phyloP scores from a whole-genome alignment of 352 stramenopile species.

The Phytopythium delawarense region DNA sequence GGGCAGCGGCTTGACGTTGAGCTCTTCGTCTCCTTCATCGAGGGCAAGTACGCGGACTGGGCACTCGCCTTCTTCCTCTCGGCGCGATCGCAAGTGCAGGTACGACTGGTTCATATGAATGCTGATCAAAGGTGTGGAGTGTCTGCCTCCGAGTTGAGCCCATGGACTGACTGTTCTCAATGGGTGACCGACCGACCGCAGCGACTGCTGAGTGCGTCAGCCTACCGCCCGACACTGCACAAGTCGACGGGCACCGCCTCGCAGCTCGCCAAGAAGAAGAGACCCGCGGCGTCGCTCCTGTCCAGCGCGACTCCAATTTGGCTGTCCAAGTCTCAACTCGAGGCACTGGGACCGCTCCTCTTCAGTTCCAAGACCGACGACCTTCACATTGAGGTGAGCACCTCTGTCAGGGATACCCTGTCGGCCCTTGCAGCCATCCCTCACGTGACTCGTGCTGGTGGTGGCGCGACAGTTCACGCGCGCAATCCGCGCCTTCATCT shows the following conservation, averaged over 20 bases:
- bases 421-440: background rate
- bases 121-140: background rate
- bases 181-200: slow-evolving; percentile 5
- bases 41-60: slow-evolving; percentile 38
- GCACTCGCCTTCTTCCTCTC: slow-evolving; percentile 55
- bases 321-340: slow-evolving; percentile 47
- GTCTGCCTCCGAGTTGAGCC: background rate
- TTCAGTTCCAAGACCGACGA: slow-evolving; percentile 51
- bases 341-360: slow-evolving; percentile 31
- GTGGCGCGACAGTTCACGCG: slow-evolving; percentile 32
- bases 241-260: slow-evolving; percentile 10
- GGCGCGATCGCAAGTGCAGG: slow-evolving; percentile 35
- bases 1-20: slow-evolving; percentile 43
- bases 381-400: slow-evolving; percentile 37
- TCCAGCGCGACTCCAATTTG: slow-evolving; percentile 22
- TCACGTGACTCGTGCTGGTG: background rate
- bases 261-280: background rate
- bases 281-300: background rate
- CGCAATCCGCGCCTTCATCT: slow-evolving; percentile 36
- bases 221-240: slow-evolving; percentile 26
- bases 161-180: background rate
- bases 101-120: slow-evolving; percentile 10
- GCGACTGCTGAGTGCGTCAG: slow-evolving; percentile 15
- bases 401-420: background rate
- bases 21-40: slow-evolving; percentile 57